Evolutionary conservation across 495 filamentous ascomycete species (phyloP).

Genomic region (Xylaria intraflava): DNA sequence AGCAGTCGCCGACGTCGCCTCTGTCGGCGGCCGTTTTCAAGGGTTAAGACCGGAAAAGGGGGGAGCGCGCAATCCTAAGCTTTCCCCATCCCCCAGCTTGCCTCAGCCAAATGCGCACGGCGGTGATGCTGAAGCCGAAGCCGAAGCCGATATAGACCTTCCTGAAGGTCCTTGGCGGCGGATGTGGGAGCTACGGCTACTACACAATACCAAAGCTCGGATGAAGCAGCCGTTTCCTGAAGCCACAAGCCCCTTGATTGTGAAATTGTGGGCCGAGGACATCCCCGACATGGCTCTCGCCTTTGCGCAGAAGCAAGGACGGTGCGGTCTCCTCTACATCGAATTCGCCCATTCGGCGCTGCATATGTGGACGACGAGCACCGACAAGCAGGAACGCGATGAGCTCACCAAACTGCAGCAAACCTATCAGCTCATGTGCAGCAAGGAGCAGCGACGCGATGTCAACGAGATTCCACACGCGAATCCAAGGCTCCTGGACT

Average conservation of each 20-base stretch:
- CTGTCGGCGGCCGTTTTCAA: background rate
- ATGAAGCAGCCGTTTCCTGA: slow-evolving; percentile 22
- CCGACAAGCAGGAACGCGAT: slow-evolving; percentile 22
- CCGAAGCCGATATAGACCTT: slow-evolving; percentile 17
- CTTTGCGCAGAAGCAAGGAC: slow-evolving; percentile 23
- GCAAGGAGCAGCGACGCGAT: slow-evolving; percentile 24
- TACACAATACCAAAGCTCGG: slow-evolving; percentile 26
- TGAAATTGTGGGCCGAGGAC: slow-evolving; percentile 20
- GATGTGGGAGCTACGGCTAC: slow-evolving; percentile 29
- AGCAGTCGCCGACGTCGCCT: background rate
- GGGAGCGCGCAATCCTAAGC: slow-evolving; percentile 11
- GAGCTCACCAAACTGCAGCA: slow-evolving; percentile 25
- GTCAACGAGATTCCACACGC: slow-evolving; percentile 14
- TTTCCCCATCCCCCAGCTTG: slow-evolving; percentile 18
- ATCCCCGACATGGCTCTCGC: slow-evolving; percentile 26
- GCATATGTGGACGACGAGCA: slow-evolving; percentile 28
- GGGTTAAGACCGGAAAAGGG: background rate
- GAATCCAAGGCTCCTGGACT: slow-evolving; percentile 19
- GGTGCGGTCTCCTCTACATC: slow-evolving; percentile 30
- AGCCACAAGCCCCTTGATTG: slow-evolving; percentile 9
- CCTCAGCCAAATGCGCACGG: slow-evolving; percentile 12
- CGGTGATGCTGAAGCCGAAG: slow-evolving; percentile 10
- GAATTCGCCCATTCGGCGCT: slow-evolving; percentile 29
- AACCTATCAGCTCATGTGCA: slow-evolving; percentile 23
- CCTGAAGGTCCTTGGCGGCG: slow-evolving; percentile 30